These are phyloP conservation scores for Papiliotrema laurentii DNA, from an alignment of 1,284 basidiomycete genomes.

Conservation along the genomic window DNA sequence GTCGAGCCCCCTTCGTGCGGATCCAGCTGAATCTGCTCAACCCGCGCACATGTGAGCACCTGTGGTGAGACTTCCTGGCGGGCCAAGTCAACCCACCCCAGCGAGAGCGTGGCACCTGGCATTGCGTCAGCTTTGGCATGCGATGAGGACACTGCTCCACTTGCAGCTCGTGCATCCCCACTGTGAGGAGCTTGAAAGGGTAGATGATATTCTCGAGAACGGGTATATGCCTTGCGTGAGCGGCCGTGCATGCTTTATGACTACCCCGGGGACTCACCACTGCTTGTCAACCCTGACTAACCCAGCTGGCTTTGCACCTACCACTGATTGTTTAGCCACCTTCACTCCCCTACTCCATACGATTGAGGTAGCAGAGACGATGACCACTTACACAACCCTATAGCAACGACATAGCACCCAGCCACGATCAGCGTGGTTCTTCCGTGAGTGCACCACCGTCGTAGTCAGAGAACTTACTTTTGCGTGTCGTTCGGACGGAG, in stretches of 20 bases:
- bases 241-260: not conserved
- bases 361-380: not conserved
- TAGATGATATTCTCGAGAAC: slow-evolving; percentile 61
- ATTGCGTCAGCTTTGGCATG: not conserved
- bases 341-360: not conserved
- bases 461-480: not conserved
- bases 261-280: not conserved
- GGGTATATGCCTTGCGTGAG: slow-evolving; percentile 23
- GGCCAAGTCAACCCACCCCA: slow-evolving; percentile 47
- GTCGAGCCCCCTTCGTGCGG: slow-evolving; percentile 89
- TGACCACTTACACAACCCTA: not conserved
- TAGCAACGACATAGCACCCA: slow-evolving; percentile 4
- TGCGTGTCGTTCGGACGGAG: slow-evolving; percentile 4
- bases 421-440: slow-evolving; percentile 8
- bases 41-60: slow-evolving; percentile 81
- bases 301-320: not conserved
- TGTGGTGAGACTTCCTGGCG: slow-evolving; percentile 19
- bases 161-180: slow-evolving; percentile 81
- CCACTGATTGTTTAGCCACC: too few relatives aligned
- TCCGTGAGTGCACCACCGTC: not conserved
- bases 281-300: not conserved
- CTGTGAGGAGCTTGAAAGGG: slow-evolving; percentile 84
- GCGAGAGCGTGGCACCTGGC: slow-evolving; percentile 73
- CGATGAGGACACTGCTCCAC: not conserved
- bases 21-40: slow-evolving; percentile 65